Evolutionary conservation across 805 yeast species (phyloP).

Genomic region (Priceomyces melissophilus): DNA sequence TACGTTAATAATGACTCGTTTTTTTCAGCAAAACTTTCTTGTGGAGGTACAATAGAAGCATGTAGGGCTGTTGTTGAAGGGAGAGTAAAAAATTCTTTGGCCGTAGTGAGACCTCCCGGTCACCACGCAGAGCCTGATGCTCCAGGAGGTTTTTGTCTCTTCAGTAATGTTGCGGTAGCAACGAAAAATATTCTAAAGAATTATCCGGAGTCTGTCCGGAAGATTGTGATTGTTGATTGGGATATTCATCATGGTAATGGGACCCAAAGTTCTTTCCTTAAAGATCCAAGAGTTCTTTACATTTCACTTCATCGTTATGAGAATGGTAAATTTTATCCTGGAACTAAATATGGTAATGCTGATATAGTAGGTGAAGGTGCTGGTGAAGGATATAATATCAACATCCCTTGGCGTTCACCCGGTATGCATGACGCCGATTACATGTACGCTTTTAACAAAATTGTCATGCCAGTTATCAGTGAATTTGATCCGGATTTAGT

Average conservation of each 20-base stretch:
- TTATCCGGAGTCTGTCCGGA: constrained; percentile 85
- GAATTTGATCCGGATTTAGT: constrained; percentile 93
- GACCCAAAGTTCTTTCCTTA: constrained; percentile 86
- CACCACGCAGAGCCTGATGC: constrained; percentile 98
- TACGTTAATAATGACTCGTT: constrained; percentile 90
- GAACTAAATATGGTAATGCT: constrained; percentile 79
- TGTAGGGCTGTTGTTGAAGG: constrained; percentile 95
- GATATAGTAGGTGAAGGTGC: constrained; percentile 79
- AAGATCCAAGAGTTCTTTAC: constrained; percentile 88
- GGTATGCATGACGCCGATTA: constrained; percentile 97
- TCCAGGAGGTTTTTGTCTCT: constrained; percentile 96
- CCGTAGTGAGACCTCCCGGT: constrained; percentile 98
- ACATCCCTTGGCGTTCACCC: constrained; percentile 88
- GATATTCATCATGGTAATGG: constrained; percentile 99
- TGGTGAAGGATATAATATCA: constrained; percentile 85
- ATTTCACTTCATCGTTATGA: constrained; percentile 92
- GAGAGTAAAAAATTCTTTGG: constrained; percentile 83
- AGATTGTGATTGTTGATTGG: constrained; percentile 89
- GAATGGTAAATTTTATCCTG: constrained; percentile 90
- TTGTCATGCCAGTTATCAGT: constrained; percentile 81
- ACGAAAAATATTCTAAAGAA: constrained; percentile 76
- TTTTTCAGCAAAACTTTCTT: constrained; percentile 82
- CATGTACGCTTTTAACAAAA: constrained; percentile 81
- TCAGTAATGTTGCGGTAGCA: constrained; percentile 96
- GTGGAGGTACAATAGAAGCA: constrained; percentile 97